Conservation (phyloP, 441 rosid species). For the Arabidopsis lyrata region DNA sequence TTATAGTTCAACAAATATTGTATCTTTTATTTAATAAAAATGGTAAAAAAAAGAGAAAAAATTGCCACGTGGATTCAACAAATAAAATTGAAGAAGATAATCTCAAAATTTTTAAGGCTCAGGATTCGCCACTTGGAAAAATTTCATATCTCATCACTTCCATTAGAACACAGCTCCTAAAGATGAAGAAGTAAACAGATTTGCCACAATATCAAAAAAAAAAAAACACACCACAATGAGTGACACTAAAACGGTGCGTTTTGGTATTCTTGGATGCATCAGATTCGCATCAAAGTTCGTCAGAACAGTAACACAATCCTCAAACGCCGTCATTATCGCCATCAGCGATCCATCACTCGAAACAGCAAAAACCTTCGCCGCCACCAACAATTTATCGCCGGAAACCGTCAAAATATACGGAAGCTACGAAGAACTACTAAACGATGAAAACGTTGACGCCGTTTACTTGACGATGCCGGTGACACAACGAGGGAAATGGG, state of each 20-base stretch:
- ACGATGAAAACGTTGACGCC: constrained; percentile 53
- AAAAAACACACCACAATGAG: constrained; percentile 30
- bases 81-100: constrained; percentile 30
- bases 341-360: constrained; percentile 58
- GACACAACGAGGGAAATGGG: constrained; percentile 53
- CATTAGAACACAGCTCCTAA: not conserved
- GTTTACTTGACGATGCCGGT: constrained; percentile 60
- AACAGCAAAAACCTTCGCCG: constrained; percentile 51
- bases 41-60: too few species aligned
- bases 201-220: not conserved
- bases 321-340: constrained; percentile 53
- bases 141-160: constrained; percentile 27
- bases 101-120: not conserved
- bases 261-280: constrained; percentile 64
- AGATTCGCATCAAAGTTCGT: constrained; percentile 54
- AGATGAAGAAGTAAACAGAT: not conserved
- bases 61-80: not conserved
- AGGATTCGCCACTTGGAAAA: constrained; percentile 31
- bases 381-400: constrained; percentile 42
- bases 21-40: too few species aligned
- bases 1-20: too few species aligned
- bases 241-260: constrained; percentile 41
- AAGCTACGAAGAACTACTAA: constrained; percentile 51
- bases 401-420: constrained; percentile 51
- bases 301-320: constrained; percentile 53